Conservation (phyloP, 2,329 filamentous ascomycete species). For the Ophiognomonia clavigignenti-juglandacearum region DNA sequence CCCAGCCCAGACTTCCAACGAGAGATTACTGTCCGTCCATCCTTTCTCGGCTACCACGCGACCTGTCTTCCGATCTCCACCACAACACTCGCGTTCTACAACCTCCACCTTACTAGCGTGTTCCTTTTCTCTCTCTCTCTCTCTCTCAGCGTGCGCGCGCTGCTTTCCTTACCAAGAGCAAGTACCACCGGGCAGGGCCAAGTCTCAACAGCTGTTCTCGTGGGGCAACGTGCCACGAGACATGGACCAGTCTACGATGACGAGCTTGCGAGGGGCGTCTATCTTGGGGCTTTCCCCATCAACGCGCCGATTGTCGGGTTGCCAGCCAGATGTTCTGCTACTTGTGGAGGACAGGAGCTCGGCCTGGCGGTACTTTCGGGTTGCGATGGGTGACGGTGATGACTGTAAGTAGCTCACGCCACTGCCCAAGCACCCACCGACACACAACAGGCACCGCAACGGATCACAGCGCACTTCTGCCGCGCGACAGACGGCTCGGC, state of each 20-base stretch:
- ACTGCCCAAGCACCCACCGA: too few relatives aligned
- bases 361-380: too few relatives aligned
- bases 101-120: background rate
- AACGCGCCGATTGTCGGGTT: too few relatives aligned
- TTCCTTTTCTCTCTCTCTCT: too few relatives aligned
- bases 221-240: constrained; percentile 13
- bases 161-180: too few relatives aligned
- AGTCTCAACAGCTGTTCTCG: background rate
- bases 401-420: too few relatives aligned
- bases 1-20: too few relatives aligned
- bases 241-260: constrained; percentile 9
- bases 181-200: too few relatives aligned
- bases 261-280: background rate
- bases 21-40: too few relatives aligned
- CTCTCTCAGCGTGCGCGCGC: background rate
- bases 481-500: background rate
- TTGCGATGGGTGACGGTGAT: too few relatives aligned
- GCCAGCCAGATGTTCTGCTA: background rate
- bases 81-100: background rate
- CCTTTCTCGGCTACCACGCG: background rate
- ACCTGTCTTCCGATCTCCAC: background rate
- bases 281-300: too few relatives aligned
- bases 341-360: background rate
- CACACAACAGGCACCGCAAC: too few relatives aligned
- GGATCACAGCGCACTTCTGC: background rate